These are phyloP conservation scores for Candida tibetensis DNA, from an alignment of 805 yeast genomes.

Conservation along the genomic window DNA sequence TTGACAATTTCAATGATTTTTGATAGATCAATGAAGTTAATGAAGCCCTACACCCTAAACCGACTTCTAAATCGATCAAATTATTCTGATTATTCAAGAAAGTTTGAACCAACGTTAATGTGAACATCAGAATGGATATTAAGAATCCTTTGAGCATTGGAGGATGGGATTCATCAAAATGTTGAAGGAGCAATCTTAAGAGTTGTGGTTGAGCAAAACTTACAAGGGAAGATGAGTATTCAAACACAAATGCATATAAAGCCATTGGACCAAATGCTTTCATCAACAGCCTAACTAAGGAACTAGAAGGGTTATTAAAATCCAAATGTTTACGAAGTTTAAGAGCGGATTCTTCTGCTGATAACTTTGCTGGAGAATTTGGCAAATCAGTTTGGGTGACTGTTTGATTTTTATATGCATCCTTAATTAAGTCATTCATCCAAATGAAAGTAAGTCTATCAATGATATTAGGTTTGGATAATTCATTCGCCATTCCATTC, in stretches of 20 bases:
- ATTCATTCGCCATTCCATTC: constrained; percentile 14
- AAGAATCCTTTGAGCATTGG: constrained; percentile 60
- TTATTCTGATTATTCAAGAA: constrained; percentile 67
- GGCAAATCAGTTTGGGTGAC: constrained; percentile 35
- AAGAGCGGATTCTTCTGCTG: constrained; percentile 18
- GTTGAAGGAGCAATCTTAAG: constrained; percentile 60
- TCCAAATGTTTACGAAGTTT: constrained; percentile 18
- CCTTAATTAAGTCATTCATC: constrained; percentile 45
- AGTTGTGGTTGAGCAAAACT: constrained; percentile 82
- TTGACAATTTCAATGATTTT: constrained; percentile 19
- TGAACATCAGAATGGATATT: constrained; percentile 63
- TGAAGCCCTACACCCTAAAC: constrained; percentile 40
- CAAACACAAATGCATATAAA: constrained; percentile 20
- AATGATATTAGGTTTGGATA: constrained; percentile 30
- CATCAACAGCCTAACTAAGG: constrained; percentile 18
- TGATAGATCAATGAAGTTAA: constrained; percentile 22
- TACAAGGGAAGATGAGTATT: constrained; percentile 20
- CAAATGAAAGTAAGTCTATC: constrained; percentile 44
- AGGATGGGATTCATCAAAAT: constrained; percentile 46
- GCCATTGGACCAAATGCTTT: constrained; percentile 27
- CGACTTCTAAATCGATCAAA: constrained; percentile 52
- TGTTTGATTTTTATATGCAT: constrained; percentile 37
- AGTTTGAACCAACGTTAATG: constrained; percentile 58
- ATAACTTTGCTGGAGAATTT: constrained; percentile 22
- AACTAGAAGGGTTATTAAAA: constrained; percentile 5